Base-by-base conservation (phyloP, 306 rosid species). In the Benincasa hispida region DNA sequence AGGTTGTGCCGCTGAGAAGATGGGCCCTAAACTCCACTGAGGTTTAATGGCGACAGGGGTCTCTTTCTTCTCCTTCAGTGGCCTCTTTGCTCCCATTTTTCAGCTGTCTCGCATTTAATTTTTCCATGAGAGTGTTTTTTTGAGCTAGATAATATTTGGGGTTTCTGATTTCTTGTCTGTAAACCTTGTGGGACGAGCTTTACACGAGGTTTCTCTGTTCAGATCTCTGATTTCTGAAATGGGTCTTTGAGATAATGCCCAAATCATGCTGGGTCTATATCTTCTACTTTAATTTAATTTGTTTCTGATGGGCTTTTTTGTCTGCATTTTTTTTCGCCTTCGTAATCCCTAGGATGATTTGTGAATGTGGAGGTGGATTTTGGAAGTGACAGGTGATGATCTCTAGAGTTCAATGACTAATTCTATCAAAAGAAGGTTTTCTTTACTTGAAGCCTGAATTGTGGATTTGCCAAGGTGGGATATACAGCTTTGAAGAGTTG, bases 11-110 rank as follows among this genome's bases (percentile, higher is more conserved):
- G 78, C 78, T 75, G 78, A 75, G 14, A 56, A 1, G 9, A 75
- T 75, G 78, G 78, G 78, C 66, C 78, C 78, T 75, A 13, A 75
- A 57, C 78, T 75, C 78, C 78, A 75, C 78, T 75, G 69, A 75
- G 68, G 55, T 55, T 75, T 55, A 75, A 75, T 75, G 78, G 68
- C 37, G 67, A 75, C 67, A 75, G 11, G 78, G 69, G 78, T 54
- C 66, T 75, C 19, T 75, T 58, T 41, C 55, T 34, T 27, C 56
- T 30, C 22, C 47, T 55, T 8, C 55, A 28, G 28, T 72, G 76
- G 45, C 61, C 69, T 39, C 72, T 53, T 67, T 53, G 70, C 63
- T 19, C 76, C 67, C 21, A 30, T 77, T 75, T 75, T 78, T 42
- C 72, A 28, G 48, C 61, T 78, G 78, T 75, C 68, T 57, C 78